phyloP scores from a whole-genome alignment of 2,329 filamentous ascomycete genomes.

The Didymella pinodella region DNA sequence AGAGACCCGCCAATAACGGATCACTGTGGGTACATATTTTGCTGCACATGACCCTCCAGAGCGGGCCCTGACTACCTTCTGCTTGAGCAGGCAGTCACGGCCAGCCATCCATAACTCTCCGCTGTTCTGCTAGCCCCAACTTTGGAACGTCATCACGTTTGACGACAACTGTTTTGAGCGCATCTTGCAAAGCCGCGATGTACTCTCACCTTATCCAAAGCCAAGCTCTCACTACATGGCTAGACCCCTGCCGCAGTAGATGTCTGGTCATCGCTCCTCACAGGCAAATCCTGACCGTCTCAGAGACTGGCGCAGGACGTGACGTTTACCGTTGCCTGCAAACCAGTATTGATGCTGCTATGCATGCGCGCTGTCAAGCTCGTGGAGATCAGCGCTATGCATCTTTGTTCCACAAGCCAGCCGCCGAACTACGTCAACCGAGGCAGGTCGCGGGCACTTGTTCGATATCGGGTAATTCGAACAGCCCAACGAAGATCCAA shows the following conservation, averaged over 20 bases:
- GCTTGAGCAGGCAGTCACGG: conserved; percentile 16
- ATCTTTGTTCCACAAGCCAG: conserved; percentile 9
- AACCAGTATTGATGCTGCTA: conserved; percentile 22
- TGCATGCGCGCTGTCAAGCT: conserved; percentile 27
- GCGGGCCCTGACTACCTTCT: conserved; percentile 35
- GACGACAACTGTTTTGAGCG: conserved; percentile 26
- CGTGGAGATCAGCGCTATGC: conserved; percentile 28
- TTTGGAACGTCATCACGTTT: conserved; percentile 34
- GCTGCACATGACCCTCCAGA: conserved; percentile 42
- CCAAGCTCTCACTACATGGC: conserved; percentile 10
- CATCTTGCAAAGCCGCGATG: conserved; percentile 14
- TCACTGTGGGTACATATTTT: conserved; percentile 25
- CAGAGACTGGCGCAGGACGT: conserved; percentile 7
- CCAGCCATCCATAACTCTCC: conserved; percentile 35
- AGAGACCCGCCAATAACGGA: conserved; percentile 35
- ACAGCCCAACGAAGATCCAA: conserved; percentile 6
- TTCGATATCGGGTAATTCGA: background rate
- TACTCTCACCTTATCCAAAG: conserved; percentile 13
- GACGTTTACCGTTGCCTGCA: conserved; percentile 30
- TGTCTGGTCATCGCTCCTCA: conserved; percentile 16
- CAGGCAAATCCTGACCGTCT: background rate
- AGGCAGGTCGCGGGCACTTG: conserved; percentile 10
- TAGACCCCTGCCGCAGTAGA: conserved; percentile 18
- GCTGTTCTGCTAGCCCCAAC: conserved; percentile 26
- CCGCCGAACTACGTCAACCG: conserved; percentile 36